Percentiles rank a stretch among this genome's conserved stretches.
phyloP scores from a whole-genome alignment of 1,139 yeast genomes.

The Hansenula anomala region DNA sequence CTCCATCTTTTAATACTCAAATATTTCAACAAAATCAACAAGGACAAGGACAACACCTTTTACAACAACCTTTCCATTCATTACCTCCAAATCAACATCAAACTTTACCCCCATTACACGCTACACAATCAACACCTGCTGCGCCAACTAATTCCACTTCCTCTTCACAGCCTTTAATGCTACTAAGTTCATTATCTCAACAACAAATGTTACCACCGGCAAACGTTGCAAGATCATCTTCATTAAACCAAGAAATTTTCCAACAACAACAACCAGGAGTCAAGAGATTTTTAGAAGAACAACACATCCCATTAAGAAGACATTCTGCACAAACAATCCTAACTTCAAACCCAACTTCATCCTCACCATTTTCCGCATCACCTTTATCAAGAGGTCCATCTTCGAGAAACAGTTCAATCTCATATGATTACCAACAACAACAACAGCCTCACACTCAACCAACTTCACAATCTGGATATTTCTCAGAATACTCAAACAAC shows the following conservation, averaged over 20 bases:
- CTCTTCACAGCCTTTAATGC: background rate
- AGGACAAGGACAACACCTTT: background rate
- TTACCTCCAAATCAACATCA: background rate
- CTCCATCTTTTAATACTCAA: constrained; percentile 15
- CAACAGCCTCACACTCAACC: constrained; percentile 3
- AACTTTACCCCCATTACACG: constrained; percentile 1
- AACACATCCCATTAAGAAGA: constrained; percentile 19
- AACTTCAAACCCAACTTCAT: constrained; percentile 9
- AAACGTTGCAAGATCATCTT: constrained; percentile 14
- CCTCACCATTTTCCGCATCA: constrained; percentile 17
- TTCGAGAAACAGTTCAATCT: constrained; percentile 21
- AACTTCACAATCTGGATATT: constrained; percentile 1
- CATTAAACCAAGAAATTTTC: constrained; percentile 19
- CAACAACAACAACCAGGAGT: constrained; percentile 22
- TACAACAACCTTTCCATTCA: background rate
- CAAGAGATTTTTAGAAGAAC: constrained; percentile 22
- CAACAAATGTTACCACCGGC: constrained; percentile 15
- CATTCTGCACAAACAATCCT: constrained; percentile 23
- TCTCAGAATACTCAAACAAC: constrained; percentile 7
- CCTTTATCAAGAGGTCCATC: constrained; percentile 17
- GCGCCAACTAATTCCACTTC: constrained; percentile 4
- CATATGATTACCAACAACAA: constrained; percentile 10
- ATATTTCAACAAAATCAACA: constrained; percentile 11
- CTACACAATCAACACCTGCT: constrained; percentile 2
- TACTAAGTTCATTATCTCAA: background rate